Base-by-base conservation (phyloP, 225 moss, liverwort and hornwort genomes). In the Pleurozium schreberi region DNA sequence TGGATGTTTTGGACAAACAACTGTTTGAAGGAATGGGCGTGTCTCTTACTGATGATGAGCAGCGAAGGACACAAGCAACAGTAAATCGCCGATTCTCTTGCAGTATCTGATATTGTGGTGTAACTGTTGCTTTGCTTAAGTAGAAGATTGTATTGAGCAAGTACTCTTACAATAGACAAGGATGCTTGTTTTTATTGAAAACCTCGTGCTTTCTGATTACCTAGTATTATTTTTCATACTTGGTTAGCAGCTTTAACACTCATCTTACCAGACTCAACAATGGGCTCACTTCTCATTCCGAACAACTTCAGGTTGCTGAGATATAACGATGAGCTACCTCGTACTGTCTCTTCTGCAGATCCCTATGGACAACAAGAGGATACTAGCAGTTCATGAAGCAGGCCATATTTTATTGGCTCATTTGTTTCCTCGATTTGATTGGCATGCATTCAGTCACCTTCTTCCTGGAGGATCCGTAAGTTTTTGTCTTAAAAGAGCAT, bases 21-120 rank as follows among this genome's bases (percentile, higher is more conserved):
- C 93, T 99, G 12, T 99, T 99, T 93, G 99, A 99, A 86, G 99
- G 99, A 89, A 95, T 99, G 97, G 99, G 99, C 84, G 90, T 99
- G 91, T 97, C 97, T 52, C 92, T 99, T 57, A 96, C 97, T 89
- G 97, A 95, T 60, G 96, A 99, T 84, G 99, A 99, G 88, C 95
- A 93, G 89, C 91, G 89, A 90, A 90, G 95, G 93, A 95, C 93
- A 82, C 94, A 96, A 92, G 87, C 94, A 91, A 92, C 94, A 91
- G 98, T 99, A 93, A 86, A 89, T 86, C 61, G n/a, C 60, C 55
- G 67, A 21, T 84, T 69, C 67, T 59, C 86, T 81, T 36, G 52
- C 86, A 79, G 50, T 58, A 49, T 52, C 43, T 84, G 87, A 64
- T 61, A 34, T 58, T 62, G 49, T 87, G 81, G 86, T 47, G 76